A percentile compares a stretch with the other conserved stretches of the same genome.
phyloP scores from a whole-genome alignment of 352 stramenopile genomes.

The Aphanomyces cochlioides region DNA sequence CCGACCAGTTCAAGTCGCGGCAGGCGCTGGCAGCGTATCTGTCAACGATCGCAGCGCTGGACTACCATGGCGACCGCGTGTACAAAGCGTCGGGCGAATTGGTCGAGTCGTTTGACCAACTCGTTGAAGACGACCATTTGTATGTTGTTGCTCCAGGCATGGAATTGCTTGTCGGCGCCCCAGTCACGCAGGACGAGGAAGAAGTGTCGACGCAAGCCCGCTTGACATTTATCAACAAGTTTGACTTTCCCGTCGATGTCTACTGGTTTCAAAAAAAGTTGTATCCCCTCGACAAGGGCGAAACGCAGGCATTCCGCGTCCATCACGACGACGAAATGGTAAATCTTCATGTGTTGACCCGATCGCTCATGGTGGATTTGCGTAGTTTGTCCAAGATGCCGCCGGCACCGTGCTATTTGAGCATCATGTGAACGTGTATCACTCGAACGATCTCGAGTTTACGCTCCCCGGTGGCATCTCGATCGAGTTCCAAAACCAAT shows the following conservation, averaged over 20 bases:
- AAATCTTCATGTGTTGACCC: background rate
- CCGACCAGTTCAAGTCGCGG: conserved; percentile 1
- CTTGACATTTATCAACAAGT: conserved; percentile 11
- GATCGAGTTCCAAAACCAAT: background rate
- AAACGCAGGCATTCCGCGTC: background rate
- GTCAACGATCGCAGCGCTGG: background rate
- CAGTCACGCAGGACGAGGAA: background rate
- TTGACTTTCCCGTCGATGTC: background rate
- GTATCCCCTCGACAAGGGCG: background rate
- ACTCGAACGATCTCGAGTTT: background rate
- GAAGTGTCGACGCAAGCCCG: background rate
- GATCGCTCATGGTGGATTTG: background rate
- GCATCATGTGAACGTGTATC: background rate
- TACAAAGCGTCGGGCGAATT: background rate
- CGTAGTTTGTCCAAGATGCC: conserved; percentile 1
- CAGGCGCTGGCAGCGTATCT: conserved; percentile 13
- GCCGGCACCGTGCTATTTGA: background rate
- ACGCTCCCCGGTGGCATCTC: background rate
- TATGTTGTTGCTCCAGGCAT: conserved; percentile 4
- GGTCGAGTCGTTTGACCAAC: background rate
- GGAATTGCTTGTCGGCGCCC: background rate
- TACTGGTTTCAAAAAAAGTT: conserved; percentile 10
- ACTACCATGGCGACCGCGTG: conserved; percentile 4
- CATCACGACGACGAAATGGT: background rate
- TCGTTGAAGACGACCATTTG: conserved; percentile 1